phyloP scores from a whole-genome alignment of 208 protist species.

The Trypanosoma scelopori region DNA sequence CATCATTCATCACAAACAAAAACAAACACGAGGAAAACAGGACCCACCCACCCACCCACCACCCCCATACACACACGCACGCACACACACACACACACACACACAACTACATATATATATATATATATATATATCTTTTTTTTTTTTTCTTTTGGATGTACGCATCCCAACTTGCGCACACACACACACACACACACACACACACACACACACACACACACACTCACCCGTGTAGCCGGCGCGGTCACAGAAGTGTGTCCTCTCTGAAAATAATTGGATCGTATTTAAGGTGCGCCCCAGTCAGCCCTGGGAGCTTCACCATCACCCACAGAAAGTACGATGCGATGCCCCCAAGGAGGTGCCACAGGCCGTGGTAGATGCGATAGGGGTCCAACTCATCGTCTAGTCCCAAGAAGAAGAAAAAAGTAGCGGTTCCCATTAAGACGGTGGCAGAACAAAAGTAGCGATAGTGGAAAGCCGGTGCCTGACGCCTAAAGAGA shows the following conservation, averaged over 20 bases:
- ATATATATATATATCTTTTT: no score
- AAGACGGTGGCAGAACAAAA: constrained; percentile 32
- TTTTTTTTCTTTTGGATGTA: no score
- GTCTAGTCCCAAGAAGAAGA: constrained; percentile 63
- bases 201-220: no score
- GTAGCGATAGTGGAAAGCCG: constrained; percentile 16
- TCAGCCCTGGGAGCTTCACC: constrained; percentile 21
- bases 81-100: no score
- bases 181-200: no score
- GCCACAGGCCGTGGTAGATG: constrained; percentile 77
- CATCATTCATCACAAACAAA: no score
- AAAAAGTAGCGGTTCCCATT: constrained; percentile 33
- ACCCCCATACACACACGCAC: no score
- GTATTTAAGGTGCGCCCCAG: neutral
- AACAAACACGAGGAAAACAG: no score
- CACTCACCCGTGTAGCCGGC: no score
- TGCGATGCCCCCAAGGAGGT: constrained; percentile 56
- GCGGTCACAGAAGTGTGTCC: constrained; percentile 8
- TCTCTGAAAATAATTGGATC: constrained; percentile 3
- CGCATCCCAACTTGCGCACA: no score
- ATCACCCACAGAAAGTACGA: constrained; percentile 59
- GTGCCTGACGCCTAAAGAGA: constrained; percentile 26
- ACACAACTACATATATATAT: no score
- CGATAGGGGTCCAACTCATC: constrained; percentile 60
- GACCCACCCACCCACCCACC: no score